Evolutionary conservation across 495 filamentous ascomycete genomes (phyloP), one percentile per base, ranked within the genome.

Genomic region (Aspergillus bertholletiae): DNA sequence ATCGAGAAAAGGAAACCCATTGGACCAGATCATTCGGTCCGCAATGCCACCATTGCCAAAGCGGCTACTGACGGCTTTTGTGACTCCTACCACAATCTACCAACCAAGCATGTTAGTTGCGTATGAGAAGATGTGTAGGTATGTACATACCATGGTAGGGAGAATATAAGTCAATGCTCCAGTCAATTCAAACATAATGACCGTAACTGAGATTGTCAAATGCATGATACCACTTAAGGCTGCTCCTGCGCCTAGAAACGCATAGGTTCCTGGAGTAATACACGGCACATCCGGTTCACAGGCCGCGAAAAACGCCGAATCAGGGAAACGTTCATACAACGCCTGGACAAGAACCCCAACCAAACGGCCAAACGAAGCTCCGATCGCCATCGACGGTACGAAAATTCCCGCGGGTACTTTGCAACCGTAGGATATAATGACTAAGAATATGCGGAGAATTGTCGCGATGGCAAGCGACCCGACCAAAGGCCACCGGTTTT

Each of bases 21-120:
- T 98, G 77, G 97, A 96, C 92, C 92, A 97, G 57, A 98, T 98
- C 90, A 96, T 96, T 56, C 94, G 87, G 69, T 98, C 94, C 12
- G 94, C 94, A 52, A 98, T 97, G 27, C 94, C 94, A 5, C 95
- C 94, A 63, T 95, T 96, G 22, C 92, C 89, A 64, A 96, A 96
- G 17, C 92, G 81, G 53, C 96, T 90, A 46, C 89, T 84, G 56
- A 98, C 88, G 9, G 91, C 90, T 77, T 98, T 98, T 51, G 95
- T 97, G 40, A 97, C 87, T 23, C 94, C 94, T 20, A 97, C 94
- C 9, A 98, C 94, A 59, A 98, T 97, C 79, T 82, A 46, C 2
- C 34, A n/a, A 18, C 18, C 39, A 13, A 18, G 7, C 18, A 51
- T n/a, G 62, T 69, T 49, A 71, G 61, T n/a, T 53, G 30, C 2